Base-by-base conservation (phyloP, 352 stramenopile species). In the Pythium brachiatum region DNA sequence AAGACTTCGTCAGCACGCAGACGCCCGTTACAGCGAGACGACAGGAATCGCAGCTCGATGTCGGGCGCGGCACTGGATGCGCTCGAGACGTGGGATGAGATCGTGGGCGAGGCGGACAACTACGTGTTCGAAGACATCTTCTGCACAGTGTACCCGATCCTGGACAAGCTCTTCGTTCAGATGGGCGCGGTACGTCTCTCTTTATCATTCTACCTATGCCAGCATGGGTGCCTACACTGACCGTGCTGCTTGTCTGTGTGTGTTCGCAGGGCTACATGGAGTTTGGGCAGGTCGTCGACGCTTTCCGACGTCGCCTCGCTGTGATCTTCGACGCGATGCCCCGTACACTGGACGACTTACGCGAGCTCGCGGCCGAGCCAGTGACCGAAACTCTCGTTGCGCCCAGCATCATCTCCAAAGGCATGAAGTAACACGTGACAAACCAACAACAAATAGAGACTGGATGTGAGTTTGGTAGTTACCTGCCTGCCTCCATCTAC, bases 101-200 rank as follows among this genome's bases (percentile, higher is more conserved):
- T 95, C 18, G 59, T 89, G 15, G 61, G 72, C 16, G 84, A 92
- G 27, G 67, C 78, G 7, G 73, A 86, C 43, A 95, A 92, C 66
- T 77, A 90, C 64, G 86, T 93, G 39, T 95, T 94, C 58, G 86
- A 95, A 71, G 82, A 84, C 16, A 86, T 95, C 20, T 95, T 95
- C 63, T 92, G 84, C 43, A 46, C 92, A 31, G 64, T 94, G 2
- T 94, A 94, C 57, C 86, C 86, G 6, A 71, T 92, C 36, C 61
- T 95, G 51, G 86, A 95, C 57, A 70, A 66, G n/a, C 72, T 95
- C 36, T 95, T 95, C 67, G 86, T 95, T 43, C 76, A 92, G 60
- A 94, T 95, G 86, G 86, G 74, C 34, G 86, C 86, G 72, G 86
- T 95, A 79, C 60, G 85, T 83, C 52, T 18, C 57, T 9, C 27